phyloP scores from a whole-genome alignment of 805 yeast species.

The Sugiyamaella floridensis region DNA sequence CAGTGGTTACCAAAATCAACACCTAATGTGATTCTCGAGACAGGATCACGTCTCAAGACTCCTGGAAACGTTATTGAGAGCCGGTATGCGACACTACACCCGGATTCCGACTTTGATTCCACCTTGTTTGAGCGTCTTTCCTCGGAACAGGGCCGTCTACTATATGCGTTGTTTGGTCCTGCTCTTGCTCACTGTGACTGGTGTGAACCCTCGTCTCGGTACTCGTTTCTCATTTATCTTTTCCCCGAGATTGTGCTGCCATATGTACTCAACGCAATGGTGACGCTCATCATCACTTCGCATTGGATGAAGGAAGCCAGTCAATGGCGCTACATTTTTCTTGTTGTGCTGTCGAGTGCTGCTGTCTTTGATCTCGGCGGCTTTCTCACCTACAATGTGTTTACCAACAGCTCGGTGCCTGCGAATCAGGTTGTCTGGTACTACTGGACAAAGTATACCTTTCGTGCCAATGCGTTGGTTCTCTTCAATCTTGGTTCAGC shows the following conservation, averaged over 20 bases:
- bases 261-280: slow-evolving; percentile 14
- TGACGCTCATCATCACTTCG: slow-evolving; percentile 13
- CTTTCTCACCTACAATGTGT: slow-evolving; percentile 4
- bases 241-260: slow-evolving; percentile 16
- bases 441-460: slow-evolving; percentile 14
- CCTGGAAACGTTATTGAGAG: slow-evolving; percentile 14
- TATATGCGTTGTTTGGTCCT: slow-evolving; percentile 21
- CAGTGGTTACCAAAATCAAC: not conserved
- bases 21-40: slow-evolving; percentile 13
- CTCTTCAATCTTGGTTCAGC: slow-evolving; percentile 9
- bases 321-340: slow-evolving; percentile 9
- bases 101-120: slow-evolving; percentile 7
- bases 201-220: slow-evolving; percentile 14
- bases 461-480: slow-evolving; percentile 11
- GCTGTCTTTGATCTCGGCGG: slow-evolving; percentile 9
- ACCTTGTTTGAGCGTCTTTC: slow-evolving; percentile 11
- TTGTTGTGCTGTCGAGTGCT: not conserved
- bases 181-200: slow-evolving; percentile 19
- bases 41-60: slow-evolving; percentile 17
- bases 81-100: slow-evolving; percentile 3
- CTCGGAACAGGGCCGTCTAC: slow-evolving; percentile 12
- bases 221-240: slow-evolving; percentile 14
- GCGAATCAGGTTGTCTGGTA: slow-evolving; percentile 13
- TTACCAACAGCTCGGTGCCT: slow-evolving; percentile 8
- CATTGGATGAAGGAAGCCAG: slow-evolving; percentile 2